A percentile compares a stretch with the other conserved stretches of the same genome.
Evolutionary conservation across 257 asterid genomes (phyloP).

Genomic region (Fraxinus americana): DNA sequence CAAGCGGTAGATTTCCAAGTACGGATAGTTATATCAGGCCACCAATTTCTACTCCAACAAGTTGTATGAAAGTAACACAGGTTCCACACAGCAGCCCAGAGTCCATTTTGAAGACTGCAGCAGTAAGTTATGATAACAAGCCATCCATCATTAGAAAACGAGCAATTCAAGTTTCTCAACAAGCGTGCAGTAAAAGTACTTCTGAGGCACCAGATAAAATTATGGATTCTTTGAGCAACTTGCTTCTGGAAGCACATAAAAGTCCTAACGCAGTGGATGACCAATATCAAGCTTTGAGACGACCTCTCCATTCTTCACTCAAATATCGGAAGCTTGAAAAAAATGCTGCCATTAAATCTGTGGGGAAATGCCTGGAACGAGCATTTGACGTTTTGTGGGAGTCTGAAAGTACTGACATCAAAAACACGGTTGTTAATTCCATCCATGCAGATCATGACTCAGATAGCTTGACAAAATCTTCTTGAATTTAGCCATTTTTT

Average conservation of each 20-base stretch:
- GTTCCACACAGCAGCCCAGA: constrained; percentile 18
- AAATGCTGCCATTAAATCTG: constrained; percentile 26
- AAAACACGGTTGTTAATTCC: not conserved
- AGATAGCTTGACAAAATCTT: not conserved
- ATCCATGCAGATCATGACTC: not conserved
- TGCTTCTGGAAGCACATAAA: not conserved
- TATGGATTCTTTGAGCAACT: not conserved
- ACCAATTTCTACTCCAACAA: constrained; percentile 13
- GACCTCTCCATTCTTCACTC: constrained; percentile 1
- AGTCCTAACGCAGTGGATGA: constrained; percentile 12
- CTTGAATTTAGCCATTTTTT: not conserved
- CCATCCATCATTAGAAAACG: constrained; percentile 52
- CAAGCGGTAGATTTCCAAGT: constrained; percentile 40
- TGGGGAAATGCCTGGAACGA: constrained; percentile 31
- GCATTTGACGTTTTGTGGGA: constrained; percentile 27
- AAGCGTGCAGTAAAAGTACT: not conserved
- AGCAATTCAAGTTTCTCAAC: constrained; percentile 5
- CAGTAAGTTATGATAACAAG: constrained; percentile 29
- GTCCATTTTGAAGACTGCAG: constrained; percentile 35
- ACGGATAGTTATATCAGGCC: constrained; percentile 24
- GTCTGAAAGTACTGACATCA: not conserved
- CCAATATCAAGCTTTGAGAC: not conserved
- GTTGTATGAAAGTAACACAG: not conserved
- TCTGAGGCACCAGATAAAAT: constrained; percentile 1
- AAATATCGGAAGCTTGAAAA: constrained; percentile 27